These are phyloP conservation scores for Flaveria trinervia DNA, from an alignment of 129 eudicot species.

Conservation along the genomic window DNA sequence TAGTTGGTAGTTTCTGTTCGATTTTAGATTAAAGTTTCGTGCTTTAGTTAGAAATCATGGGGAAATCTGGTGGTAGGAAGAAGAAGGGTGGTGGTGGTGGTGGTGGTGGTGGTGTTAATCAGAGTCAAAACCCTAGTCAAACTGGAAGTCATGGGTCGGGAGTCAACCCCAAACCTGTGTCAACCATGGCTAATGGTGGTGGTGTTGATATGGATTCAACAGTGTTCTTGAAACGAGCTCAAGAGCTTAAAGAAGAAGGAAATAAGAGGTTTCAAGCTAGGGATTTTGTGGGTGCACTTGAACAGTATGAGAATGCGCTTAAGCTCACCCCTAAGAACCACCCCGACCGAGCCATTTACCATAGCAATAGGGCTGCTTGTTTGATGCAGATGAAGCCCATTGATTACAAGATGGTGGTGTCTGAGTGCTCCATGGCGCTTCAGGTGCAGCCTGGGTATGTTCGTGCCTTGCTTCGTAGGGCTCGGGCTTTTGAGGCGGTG, in stretches of 20 bases:
- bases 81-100: slow-evolving; percentile 40
- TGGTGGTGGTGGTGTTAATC: slow-evolving; percentile 25
- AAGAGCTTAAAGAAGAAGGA: slow-evolving; percentile 94
- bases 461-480: slow-evolving; percentile 87
- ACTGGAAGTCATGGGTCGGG: slow-evolving; percentile 40
- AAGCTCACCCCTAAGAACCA: slow-evolving; percentile 80
- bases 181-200: slow-evolving; percentile 53
- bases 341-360: slow-evolving; percentile 81
- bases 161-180: slow-evolving; percentile 33
- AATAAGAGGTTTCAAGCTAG: slow-evolving; percentile 75
- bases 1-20: slow-evolving; percentile 17
- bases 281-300: slow-evolving; percentile 85
- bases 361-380: slow-evolving; percentile 93
- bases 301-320: slow-evolving; percentile 78
- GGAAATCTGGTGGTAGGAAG: slow-evolving; percentile 83
- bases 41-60: slow-evolving; percentile 51
- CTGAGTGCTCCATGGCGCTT: slow-evolving; percentile 84
- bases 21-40: slow-evolving; percentile 18
- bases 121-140: slow-evolving; percentile 42
- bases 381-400: slow-evolving; percentile 98
- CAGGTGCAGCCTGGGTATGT: slow-evolving; percentile 80
- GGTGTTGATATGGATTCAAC: slow-evolving; percentile 60
- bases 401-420: slow-evolving; percentile 71
- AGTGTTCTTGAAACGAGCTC: slow-evolving; percentile 77
- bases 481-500: slow-evolving; percentile 83